Evolutionary conservation across 2,329 filamentous ascomycete genomes (phyloP), one percentile per base, ranked within the genome.

Genomic region (Trichoderma sp.): DNA sequence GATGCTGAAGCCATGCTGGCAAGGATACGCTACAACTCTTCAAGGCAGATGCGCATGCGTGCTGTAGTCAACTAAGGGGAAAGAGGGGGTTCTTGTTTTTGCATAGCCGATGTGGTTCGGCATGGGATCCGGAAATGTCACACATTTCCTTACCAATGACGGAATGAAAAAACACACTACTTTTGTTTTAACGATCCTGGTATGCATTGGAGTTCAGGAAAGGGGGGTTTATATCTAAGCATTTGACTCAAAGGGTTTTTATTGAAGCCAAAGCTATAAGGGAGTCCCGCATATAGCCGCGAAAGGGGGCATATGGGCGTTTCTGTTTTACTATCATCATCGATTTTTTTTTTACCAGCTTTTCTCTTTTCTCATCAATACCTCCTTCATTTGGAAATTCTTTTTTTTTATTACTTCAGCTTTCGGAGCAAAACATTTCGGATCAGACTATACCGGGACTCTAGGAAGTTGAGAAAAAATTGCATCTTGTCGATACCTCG

Each of bases 11-110:
- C 83, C 71, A 81, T 81, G 45, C 74, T 82, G 4, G 85, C 86
- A 1, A 84, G 82, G 76, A 76, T 88, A 74, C 81, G 85, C 56
- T 88, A 84, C 77, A 84, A 84, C 76, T 87, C 86, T 41, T 86
- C 86, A 18, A 81, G 85, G 76, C 78, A 79, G 31, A 84, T 85
- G 84, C 81, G 83, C 59, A 81, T 77, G 67, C 81, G 81, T 21
- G 71, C 78, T 16, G 74, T 69, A 16, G 76, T 18, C 2, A 75
- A 75, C 24, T 75, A 72, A n/a, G 27, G 16, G n/a, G 35, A 16
- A 38, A 50, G 29, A 9, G 9, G 5, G 14, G 27, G 35, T 38
- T 64, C 7, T 65, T 73, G 9, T 64, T 38, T 63, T 73, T 73
- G 71, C 71, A 73, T 73, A 65, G 41, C 71, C 60, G 71, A 65